phyloP scores from a whole-genome alignment of 2,329 filamentous ascomycete species.

The Claviceps humidiphila region DNA sequence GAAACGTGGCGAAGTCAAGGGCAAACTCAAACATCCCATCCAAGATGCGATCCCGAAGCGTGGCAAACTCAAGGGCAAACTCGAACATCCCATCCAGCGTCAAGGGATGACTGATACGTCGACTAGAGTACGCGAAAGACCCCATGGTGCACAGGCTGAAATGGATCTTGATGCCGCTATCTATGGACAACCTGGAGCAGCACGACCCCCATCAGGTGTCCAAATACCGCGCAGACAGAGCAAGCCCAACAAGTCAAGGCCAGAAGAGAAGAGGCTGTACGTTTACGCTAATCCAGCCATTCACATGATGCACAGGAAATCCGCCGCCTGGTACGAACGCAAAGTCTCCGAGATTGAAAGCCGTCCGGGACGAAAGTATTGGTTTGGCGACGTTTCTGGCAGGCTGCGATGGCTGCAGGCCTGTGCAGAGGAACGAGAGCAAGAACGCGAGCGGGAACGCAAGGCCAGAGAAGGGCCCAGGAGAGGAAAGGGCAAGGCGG shows the following conservation, averaged over 20 bases:
- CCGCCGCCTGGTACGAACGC: conserved; percentile 29
- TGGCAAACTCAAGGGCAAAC: not conserved
- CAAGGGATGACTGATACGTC: not conserved
- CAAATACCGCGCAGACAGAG: conserved; percentile 1
- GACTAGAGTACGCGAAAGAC: not conserved
- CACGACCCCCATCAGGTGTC: conserved; percentile 14
- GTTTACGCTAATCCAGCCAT: conserved; percentile 36
- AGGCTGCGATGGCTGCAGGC: conserved; percentile 22
- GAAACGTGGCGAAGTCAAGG: not conserved
- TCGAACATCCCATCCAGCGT: not conserved
- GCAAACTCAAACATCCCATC: not conserved
- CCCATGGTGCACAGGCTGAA: conserved; percentile 6
- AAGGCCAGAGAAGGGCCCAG: no score
- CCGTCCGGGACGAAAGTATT: conserved; percentile 35
- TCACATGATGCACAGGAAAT: conserved; percentile 30
- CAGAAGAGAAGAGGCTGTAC: conserved; percentile 24
- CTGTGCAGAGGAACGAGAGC: conserved; percentile 9
- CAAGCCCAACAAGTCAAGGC: not conserved
- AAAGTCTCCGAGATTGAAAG: conserved; percentile 37
- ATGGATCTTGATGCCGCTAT: conserved; percentile 25
- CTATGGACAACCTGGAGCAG: conserved; percentile 20
- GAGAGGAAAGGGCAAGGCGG: no score
- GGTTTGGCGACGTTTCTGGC: conserved; percentile 32
- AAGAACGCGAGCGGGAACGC: conserved; percentile 3
- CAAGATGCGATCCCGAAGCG: not conserved